phyloP scores from a whole-genome alignment of 257 asterid species.

The Jasminum sambac region DNA sequence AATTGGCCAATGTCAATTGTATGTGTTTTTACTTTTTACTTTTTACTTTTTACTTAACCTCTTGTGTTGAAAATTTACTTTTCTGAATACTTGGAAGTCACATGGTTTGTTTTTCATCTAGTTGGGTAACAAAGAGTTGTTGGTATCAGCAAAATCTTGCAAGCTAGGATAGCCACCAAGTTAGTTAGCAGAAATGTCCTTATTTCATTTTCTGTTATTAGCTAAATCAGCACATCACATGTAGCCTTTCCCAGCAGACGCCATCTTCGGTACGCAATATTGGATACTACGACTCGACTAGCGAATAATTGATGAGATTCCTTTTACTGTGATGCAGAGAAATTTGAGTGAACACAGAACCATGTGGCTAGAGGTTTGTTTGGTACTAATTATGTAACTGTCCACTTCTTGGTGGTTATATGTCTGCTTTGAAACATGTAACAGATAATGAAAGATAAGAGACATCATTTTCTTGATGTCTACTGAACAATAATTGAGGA shows the following conservation, averaged over 20 bases:
- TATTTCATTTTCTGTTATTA: constrained; percentile 21
- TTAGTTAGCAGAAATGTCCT: constrained; percentile 8
- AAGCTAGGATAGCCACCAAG: neutral
- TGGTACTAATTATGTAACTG: constrained; percentile 6
- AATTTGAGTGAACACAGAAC: constrained; percentile 17
- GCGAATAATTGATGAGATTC: neutral
- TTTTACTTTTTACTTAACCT: constrained; percentile 25
- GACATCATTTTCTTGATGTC: constrained; percentile 23
- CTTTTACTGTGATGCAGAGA: neutral
- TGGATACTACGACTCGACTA: neutral
- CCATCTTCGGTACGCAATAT: neutral
- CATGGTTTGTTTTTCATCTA: constrained; percentile 14
- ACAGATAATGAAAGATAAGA: constrained; percentile 20
- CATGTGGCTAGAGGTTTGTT: constrained; percentile 20
- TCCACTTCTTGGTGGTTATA: constrained; percentile 28
- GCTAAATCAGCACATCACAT: constrained; percentile 1
- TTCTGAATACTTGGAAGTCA: constrained; percentile 17
- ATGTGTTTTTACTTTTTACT: constrained; percentile 23
- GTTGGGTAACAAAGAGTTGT: neutral
- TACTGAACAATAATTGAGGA: constrained; percentile 27
- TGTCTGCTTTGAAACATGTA: constrained; percentile 5
- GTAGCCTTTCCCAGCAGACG: constrained; percentile 14
- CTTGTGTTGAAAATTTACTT: constrained; percentile 23
- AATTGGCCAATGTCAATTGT: constrained; percentile 24
- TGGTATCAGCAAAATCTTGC: neutral